These are phyloP conservation scores for Lagenidium giganteum DNA, from an alignment of 352 stramenopile genomes.

Conservation along the genomic window DNA sequence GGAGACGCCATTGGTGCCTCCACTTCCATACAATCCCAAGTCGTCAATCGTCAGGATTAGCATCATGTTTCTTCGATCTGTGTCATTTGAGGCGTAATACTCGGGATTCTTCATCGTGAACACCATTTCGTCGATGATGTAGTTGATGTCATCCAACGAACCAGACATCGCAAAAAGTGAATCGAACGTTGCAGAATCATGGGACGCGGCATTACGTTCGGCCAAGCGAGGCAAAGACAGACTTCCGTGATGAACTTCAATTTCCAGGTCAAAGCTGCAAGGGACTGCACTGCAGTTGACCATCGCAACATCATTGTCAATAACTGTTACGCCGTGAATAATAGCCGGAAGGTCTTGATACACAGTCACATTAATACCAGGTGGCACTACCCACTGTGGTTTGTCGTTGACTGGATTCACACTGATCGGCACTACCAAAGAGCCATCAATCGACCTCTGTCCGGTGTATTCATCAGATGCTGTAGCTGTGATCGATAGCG, in stretches of 20 bases:
- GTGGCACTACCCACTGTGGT: slow-evolving; percentile 41
- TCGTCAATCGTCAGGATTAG: too few relatives aligned
- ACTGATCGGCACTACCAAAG: slow-evolving; percentile 20
- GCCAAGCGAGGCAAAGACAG: too few relatives aligned
- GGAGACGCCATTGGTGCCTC: too few relatives aligned
- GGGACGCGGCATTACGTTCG: too few relatives aligned
- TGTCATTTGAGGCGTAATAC: too few relatives aligned
- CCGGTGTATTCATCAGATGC: slow-evolving; percentile 42
- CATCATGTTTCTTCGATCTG: too few relatives aligned
- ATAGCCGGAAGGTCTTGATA: slow-evolving; percentile 9
- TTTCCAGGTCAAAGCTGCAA: slow-evolving; percentile 49
- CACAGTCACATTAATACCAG: slow-evolving; percentile 3
- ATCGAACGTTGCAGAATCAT: too few relatives aligned
- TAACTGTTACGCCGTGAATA: slow-evolving; percentile 33
- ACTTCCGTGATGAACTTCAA: slow-evolving; percentile 38
- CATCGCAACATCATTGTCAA: slow-evolving; percentile 33
- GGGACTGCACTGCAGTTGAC: slow-evolving; percentile 16
- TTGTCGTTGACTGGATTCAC: slow-evolving; percentile 53
- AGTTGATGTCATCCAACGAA: too few relatives aligned
- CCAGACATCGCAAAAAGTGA: too few relatives aligned
- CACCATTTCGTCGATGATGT: too few relatives aligned
- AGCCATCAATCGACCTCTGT: slow-evolving; percentile 24
- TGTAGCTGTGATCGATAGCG: slow-evolving; percentile 26
- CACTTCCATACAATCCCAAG: too few relatives aligned
- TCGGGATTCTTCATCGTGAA: too few relatives aligned